Base-by-base conservation (phyloP, 768 basidiomycete species). In the Leccinum arenicola region DNA sequence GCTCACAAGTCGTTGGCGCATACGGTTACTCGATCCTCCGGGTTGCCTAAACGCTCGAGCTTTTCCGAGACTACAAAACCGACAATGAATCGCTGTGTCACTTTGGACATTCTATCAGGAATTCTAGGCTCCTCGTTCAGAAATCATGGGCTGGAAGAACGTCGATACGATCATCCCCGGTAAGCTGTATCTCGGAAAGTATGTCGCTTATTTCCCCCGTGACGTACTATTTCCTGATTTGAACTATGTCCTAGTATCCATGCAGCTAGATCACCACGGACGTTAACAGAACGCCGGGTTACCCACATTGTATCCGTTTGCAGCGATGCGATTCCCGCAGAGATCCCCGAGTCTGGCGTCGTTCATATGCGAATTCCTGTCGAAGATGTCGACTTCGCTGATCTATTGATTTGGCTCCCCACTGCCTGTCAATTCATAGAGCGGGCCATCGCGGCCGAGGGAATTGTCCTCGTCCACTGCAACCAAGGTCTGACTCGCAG, bases 271-370 rank as follows among this genome's bases (percentile, higher is more conserved):
- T 88, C 89, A 36, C 82, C 88, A 25, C 82, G 88, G 69, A 82
- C 85, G 56, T 78, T 91, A 72, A 79, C 83, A 52, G 88, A 91
- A 71, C 84, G 85, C 64, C 83, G 83, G 60, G 87, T 93, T 61
- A 89, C 88, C 6, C 91, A 93, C 73, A 84, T 92, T 53, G 71
- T 93, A 17, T 91, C 89, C 50, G 89, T 91, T 55, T 91, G 91
- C 67, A 71, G 75, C 36, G 91, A 93, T 56, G 78, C 79, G 6
- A 88, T 89, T 52, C 87, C 88, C 48, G 84, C 86, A 50, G 88
- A 90, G 63, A 70, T 83, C 27, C 85, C 87, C 23, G 82, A 84
- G 66, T 89, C 87, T 60, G 88, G 87, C 21, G 79, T 88, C 53
- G 73, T 72, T 50, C 91, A 92, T 71, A 76, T 87, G 74, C 86